Evolutionary conservation across 78 protist species (phyloP), one percentile per base, ranked within the genome.

Genomic region (Dictyostelium purpureum): DNA sequence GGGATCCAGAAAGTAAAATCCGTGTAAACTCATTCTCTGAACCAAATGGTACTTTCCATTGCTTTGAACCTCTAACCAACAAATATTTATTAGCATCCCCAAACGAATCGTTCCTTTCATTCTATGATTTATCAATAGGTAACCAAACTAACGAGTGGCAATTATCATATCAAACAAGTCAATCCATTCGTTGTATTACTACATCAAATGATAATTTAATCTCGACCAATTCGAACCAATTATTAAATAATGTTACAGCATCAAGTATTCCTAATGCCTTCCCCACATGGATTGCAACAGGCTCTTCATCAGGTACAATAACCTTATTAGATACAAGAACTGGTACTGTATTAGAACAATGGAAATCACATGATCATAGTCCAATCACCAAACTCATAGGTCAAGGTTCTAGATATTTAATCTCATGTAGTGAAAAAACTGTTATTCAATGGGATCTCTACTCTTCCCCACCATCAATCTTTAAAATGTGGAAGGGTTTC

Each of bases 241-340:
- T 35, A 52, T 51, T n/a, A 26, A 38, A 16, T 2, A 24, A 16
- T 2, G 65, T 24, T 6, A 31, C 76, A 21, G 24, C 76, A 42
- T 40, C 76, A 16, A 28, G 19, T 6, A 31, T 63, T 14, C 38
- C 76, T 6, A 38, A 24, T 35, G 14, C 82, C 2, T 59, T 49
- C n/a, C 92, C 92, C 38, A 85, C 81, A 31, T 85, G 92, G 92
- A 33, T 85, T 31, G 92, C 92, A 2, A 43, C 92, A 1, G 92
- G 92, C 0, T 73, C 83, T 11, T 51, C 74, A 2, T 21, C 38
- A 5, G 92, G 92, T 19, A 51, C 52, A 18, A 85, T 85, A 14
- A 66, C 49, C 1, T 26, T 85, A 2, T 51, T 85, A 1, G 92
- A 85, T 26, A 73, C 92, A 40, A n/a, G 92, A 45, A 85, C 92